Conservation (phyloP, 2,329 filamentous ascomycete genomes). For the Teratosphaeria gauchensis region DNA sequence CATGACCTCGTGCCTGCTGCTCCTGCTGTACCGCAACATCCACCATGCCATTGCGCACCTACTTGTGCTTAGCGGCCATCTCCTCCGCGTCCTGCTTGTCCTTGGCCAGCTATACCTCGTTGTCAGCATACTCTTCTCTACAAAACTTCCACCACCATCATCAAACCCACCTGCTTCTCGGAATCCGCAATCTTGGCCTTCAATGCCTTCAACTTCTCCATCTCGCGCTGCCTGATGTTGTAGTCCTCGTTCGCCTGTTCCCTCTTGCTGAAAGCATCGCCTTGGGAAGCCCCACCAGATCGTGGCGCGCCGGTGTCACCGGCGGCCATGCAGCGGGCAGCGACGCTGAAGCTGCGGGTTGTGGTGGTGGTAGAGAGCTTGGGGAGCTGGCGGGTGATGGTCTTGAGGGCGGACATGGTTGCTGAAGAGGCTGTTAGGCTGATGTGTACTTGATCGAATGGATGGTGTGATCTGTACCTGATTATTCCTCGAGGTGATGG, state of each 20-base stretch:
- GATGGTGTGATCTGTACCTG: background rate
- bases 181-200: conserved; percentile 26
- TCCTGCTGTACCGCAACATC: background rate
- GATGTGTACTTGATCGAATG: conserved; percentile 2
- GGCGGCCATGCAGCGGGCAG: conserved; percentile 32
- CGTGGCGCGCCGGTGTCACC: conserved; percentile 36
- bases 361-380: conserved; percentile 24
- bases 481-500: background rate
- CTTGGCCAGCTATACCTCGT: conserved; percentile 10
- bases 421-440: background rate
- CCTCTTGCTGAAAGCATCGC: conserved; percentile 86
- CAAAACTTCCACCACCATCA: background rate
- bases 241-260: conserved; percentile 79
- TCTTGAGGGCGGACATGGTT: conserved; percentile 21
- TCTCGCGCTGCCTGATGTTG: conserved; percentile 79
- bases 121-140: background rate
- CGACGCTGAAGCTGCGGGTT: conserved; percentile 32
- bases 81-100: conserved; percentile 15
- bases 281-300: conserved; percentile 37
- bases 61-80: conserved; percentile 9
- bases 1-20: background rate
- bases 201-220: conserved; percentile 56
- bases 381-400: conserved; percentile 32
- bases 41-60: background rate
- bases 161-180: conserved; percentile 5